These are phyloP conservation scores for Microdochium bolleyi DNA, from an alignment of 2,329 filamentous ascomycete species.

Conservation along the genomic window DNA sequence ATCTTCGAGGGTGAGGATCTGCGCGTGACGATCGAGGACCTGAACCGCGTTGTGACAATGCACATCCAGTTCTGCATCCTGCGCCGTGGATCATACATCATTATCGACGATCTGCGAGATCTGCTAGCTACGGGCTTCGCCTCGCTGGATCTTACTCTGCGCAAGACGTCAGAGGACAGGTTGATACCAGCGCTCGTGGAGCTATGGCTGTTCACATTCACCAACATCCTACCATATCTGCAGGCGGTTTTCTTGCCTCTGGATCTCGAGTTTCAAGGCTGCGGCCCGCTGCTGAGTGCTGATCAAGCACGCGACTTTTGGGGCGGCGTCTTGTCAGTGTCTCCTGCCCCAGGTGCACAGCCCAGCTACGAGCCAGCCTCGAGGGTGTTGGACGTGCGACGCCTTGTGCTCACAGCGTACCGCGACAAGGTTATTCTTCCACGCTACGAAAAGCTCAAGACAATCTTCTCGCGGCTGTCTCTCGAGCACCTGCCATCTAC, in stretches of 20 bases:
- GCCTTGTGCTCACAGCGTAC: constrained; percentile 80
- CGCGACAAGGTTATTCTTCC: constrained; percentile 84
- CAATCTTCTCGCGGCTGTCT: constrained; percentile 81
- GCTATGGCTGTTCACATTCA: constrained; percentile 91
- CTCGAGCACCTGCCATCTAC: constrained; percentile 65
- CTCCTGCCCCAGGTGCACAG: constrained; percentile 16
- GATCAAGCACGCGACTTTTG: constrained; percentile 86
- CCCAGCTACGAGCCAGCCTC: constrained; percentile 29
- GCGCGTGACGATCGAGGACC: constrained; percentile 72
- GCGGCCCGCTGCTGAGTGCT: constrained; percentile 67
- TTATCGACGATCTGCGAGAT: constrained; percentile 71
- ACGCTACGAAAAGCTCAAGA: constrained; percentile 80
- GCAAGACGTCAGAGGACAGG: constrained; percentile 71
- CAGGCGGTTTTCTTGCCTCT: constrained; percentile 91
- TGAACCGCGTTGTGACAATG: constrained; percentile 71
- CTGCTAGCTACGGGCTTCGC: constrained; percentile 74
- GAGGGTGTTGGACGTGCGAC: constrained; percentile 70
- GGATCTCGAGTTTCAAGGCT: constrained; percentile 86
- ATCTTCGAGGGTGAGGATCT: constrained; percentile 79
- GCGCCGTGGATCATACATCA: constrained; percentile 58
- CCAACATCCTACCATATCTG: constrained; percentile 82
- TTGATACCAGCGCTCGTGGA: constrained; percentile 88
- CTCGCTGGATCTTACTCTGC: constrained; percentile 76
- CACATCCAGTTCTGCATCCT: constrained; percentile 74
- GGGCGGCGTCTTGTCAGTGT: constrained; percentile 55